A percentile compares a stretch with the other conserved stretches of the same genome.
These are phyloP conservation scores for Henckelia pumila DNA, from an alignment of 257 asterid genomes.

Conservation along the genomic window DNA sequence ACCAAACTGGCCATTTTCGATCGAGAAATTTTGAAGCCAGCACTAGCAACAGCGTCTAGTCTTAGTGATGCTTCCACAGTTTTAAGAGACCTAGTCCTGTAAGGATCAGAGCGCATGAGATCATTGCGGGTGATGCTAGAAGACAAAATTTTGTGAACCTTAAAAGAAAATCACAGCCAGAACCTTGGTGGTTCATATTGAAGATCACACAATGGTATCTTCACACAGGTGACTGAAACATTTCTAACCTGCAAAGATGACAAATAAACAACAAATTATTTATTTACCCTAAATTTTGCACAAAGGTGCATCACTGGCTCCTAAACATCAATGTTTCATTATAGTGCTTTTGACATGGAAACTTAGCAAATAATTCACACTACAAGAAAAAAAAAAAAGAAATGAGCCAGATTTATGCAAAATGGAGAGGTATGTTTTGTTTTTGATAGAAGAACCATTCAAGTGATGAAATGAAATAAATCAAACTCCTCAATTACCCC, in stretches of 20 bases:
- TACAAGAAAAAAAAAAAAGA: no score
- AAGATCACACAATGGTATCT: slow-evolving; percentile 84
- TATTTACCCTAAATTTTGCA: background rate
- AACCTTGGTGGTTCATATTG: slow-evolving; percentile 96
- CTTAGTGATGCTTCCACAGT: slow-evolving; percentile 84
- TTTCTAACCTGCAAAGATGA: slow-evolving; percentile 68
- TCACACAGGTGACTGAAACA: slow-evolving; percentile 79
- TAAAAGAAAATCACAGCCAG: slow-evolving; percentile 11
- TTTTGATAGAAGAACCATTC: background rate
- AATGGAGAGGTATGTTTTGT: no score
- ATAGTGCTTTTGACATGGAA: no score
- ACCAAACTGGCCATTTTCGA: slow-evolving; percentile 85
- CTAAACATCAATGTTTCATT: slow-evolving; percentile 1
- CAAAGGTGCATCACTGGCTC: slow-evolving; percentile 22
- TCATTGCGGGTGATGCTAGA: slow-evolving; percentile 22
- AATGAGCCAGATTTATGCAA: no score
- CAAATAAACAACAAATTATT: slow-evolving; percentile 3
- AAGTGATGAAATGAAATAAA: background rate
- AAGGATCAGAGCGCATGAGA: slow-evolving; percentile 21
- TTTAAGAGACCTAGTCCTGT: slow-evolving; percentile 66
- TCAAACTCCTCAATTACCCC: background rate
- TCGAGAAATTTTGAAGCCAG: slow-evolving; percentile 91
- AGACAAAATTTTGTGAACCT: background rate
- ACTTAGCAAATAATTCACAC: no score
- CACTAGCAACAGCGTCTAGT: slow-evolving; percentile 89